Conservation (phyloP, 2,329 filamentous ascomycete genomes). For the Penicillium sp. region DNA sequence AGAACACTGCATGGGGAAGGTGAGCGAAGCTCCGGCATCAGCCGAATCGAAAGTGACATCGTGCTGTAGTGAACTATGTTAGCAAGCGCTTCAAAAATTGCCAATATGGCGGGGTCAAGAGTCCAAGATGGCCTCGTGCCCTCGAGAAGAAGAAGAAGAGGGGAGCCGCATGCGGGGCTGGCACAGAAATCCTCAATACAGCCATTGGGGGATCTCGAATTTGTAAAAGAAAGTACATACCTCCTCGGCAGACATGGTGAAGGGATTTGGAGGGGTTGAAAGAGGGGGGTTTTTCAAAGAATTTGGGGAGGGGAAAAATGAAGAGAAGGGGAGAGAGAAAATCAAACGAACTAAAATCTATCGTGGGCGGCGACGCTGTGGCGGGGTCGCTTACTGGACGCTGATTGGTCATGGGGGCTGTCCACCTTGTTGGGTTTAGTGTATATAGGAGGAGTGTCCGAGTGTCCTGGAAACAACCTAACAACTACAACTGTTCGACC, state of each 20-base stretch:
- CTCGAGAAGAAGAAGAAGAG: constrained; percentile 20
- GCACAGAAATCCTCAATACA: constrained; percentile 18
- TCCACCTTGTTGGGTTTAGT: constrained; percentile 28
- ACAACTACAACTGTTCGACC: neutral
- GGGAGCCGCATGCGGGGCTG: constrained; percentile 34
- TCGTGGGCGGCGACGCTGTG: constrained; percentile 11
- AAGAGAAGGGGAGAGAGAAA: constrained; percentile 28
- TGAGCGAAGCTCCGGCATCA: constrained; percentile 93
- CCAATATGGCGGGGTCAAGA: neutral
- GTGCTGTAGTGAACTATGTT: constrained; percentile 50
- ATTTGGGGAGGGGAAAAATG: constrained; percentile 29
- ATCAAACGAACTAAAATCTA: constrained; percentile 15
- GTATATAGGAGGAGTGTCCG: constrained; percentile 15
- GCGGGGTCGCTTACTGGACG: constrained; percentile 5
- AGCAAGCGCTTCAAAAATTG: constrained; percentile 20
- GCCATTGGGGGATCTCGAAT: constrained; percentile 5
- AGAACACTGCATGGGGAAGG: constrained; percentile 99
- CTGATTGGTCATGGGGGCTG: constrained; percentile 23
- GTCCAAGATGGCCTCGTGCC: constrained; percentile 15
- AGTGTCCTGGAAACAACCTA: constrained; percentile 9
- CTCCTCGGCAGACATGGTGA: constrained; percentile 65
- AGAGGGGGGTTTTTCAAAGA: constrained; percentile 24
- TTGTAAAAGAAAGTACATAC: constrained; percentile 47
- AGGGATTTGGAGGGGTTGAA: constrained; percentile 33
- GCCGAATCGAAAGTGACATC: constrained; percentile 83